Conservation (phyloP, 2,329 filamentous ascomycete genomes). For the Ceratocystis cacaofunesta region DNA sequence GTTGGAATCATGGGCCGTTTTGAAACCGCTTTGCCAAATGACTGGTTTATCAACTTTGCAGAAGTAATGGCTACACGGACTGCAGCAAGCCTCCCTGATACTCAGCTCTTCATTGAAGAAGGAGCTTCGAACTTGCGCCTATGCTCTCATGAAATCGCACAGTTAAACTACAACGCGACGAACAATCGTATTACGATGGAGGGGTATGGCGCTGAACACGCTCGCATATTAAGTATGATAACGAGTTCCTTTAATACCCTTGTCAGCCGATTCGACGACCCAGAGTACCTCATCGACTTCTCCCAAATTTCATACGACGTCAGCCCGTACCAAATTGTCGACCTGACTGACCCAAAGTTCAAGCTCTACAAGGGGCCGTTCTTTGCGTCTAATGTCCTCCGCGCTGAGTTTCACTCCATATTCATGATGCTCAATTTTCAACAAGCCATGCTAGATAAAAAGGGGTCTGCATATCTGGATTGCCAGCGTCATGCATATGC, state of each 20-base stretch:
- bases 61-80: conserved; percentile 23
- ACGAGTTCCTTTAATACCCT: conserved; percentile 43
- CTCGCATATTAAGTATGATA: conserved; percentile 36
- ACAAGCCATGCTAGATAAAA: conserved; percentile 41
- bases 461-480: conserved; percentile 36
- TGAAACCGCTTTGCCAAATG: conserved; percentile 54
- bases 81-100: background rate
- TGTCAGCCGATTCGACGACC: conserved; percentile 34
- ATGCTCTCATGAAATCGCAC: conserved; percentile 65
- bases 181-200: conserved; percentile 49
- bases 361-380: conserved; percentile 55
- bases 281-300: conserved; percentile 46
- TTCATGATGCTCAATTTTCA: conserved; percentile 70
- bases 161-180: conserved; percentile 55
- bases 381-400: conserved; percentile 59
- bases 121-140: conserved; percentile 52
- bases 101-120: conserved; percentile 52
- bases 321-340: conserved; percentile 27
- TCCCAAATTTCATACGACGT: conserved; percentile 30
- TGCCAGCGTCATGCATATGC: conserved; percentile 48
- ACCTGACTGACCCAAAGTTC: conserved; percentile 61
- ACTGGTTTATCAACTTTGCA: conserved; percentile 60
- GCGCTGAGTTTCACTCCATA: conserved; percentile 64
- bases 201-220: conserved; percentile 49
- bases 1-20: conserved; percentile 70